Conservation (phyloP, 2,329 filamentous ascomycete species). For the Phyllosticta citriasiana region DNA sequence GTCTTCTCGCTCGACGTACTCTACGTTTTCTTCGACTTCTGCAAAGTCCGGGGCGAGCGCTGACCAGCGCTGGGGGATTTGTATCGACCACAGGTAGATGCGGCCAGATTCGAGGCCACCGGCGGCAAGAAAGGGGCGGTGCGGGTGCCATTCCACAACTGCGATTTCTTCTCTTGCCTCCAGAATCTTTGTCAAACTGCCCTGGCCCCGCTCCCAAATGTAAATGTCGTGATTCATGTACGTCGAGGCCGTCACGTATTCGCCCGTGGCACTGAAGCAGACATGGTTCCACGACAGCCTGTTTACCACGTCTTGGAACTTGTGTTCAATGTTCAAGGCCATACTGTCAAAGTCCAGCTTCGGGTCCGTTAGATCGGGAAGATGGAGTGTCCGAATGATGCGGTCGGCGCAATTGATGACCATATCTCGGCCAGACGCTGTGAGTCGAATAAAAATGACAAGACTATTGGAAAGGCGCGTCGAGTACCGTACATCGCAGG, state of each 20-base stretch:
- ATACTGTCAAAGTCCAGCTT: conserved; percentile 76
- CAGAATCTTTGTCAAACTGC: conserved; percentile 89
- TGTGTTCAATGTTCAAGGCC: conserved; percentile 86
- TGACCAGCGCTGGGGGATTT: conserved; percentile 93
- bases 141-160: conserved; percentile 94
- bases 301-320: conserved; percentile 97
- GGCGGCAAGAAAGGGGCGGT: conserved; percentile 74
- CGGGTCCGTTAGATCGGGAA: conserved; percentile 58
- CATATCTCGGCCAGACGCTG: conserved; percentile 72
- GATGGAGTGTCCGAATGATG: conserved; percentile 83
- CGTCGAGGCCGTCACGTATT: conserved; percentile 92
- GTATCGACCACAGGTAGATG: conserved; percentile 93
- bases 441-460: conserved; percentile 78
- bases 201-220: conserved; percentile 91
- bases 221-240: conserved; percentile 99
- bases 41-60: conserved; percentile 93
- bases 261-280: conserved; percentile 84
- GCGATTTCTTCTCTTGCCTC: conserved; percentile 96
- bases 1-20: conserved; percentile 91
- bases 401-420: conserved; percentile 91
- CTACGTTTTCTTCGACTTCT: conserved; percentile 95
- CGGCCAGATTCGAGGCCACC: conserved; percentile 87
- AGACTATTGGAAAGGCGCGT: conserved; percentile 80
- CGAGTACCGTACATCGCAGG: conserved; percentile 76
- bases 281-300: conserved; percentile 94